Evolutionary conservation across 495 filamentous ascomycete genomes (phyloP), one percentile per base, ranked within the genome.

Genomic region (Saxophila tyrrhenica): DNA sequence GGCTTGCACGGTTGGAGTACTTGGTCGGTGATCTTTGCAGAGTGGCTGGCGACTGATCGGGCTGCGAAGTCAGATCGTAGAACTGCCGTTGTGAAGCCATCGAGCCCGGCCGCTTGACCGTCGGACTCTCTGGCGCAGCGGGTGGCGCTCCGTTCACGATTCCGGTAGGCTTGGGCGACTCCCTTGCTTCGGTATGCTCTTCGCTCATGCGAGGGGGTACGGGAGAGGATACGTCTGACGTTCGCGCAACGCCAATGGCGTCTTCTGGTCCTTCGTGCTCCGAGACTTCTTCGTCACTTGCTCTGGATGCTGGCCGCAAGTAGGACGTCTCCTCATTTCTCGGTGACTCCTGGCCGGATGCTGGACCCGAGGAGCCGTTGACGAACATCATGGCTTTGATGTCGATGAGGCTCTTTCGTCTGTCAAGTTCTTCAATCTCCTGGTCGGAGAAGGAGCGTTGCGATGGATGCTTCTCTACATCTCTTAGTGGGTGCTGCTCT

Each of bases 321-420:
- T 7, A 35, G 29, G 29, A 35, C 13, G 29, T 5, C 29, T 35
- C 29, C 29, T 35, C 29, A 13, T 10, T 23, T 23, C 8, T 3
- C 29, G 29, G 29, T 35, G 49, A 51, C 35, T 52, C 8, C 24
- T 52, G 50, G 13, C 17, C 50, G 17, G 50, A 29, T 43, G 50
- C 23, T 11, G 17, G 20, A 17, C 51, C 24, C 2, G 50, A 38
- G 8, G 11, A 5, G 9, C 23, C 21, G 17, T 48, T 25, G 45
- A 25, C 45, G 10, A 25, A 38, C 15, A 55, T 44, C 24, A 55
- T 41, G 3, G 39, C 10, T 41, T 60, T 60, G 22, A 60, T 51
- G 46, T 60, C 57, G 23, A 60, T 47, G 52, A 60, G 48, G 52
- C 57, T 60, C 24, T 60, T 60, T 1, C 44, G 51, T 3, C 24